phyloP scores from a whole-genome alignment of 768 basidiomycete genomes.

The Leucosporidium scottii region DNA sequence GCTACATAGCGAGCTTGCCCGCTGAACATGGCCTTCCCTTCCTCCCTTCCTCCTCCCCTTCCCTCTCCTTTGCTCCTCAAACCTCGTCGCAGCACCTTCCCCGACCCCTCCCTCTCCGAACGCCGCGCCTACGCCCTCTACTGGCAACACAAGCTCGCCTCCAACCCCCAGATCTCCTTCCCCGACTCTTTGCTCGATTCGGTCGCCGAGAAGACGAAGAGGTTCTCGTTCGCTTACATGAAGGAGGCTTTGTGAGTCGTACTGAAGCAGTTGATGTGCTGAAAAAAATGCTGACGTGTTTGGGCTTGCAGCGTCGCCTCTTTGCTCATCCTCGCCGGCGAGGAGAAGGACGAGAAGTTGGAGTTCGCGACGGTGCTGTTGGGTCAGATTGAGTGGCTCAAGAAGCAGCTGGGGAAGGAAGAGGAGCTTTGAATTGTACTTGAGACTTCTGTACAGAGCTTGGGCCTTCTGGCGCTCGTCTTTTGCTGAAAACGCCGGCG shows the following conservation, averaged over 20 bases:
- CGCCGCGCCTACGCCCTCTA: constrained; percentile 63
- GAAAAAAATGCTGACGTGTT: not conserved
- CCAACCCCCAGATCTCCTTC: constrained; percentile 59
- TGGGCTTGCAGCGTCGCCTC: not conserved
- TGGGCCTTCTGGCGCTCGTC: no score
- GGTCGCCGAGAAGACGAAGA: constrained; percentile 55
- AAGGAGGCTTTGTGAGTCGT: constrained; percentile 75
- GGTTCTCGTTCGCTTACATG: constrained; percentile 78
- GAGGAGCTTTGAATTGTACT: not conserved
- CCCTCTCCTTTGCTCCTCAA: constrained; percentile 8
- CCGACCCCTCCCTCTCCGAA: constrained; percentile 60
- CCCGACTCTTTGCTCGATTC: constrained; percentile 58
- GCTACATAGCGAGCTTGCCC: no score
- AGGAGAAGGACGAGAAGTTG: not conserved
- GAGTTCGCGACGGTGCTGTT: not conserved
- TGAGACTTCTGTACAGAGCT: no score
- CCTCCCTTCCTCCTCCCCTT: not conserved
- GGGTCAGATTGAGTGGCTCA: not conserved
- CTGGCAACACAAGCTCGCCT: constrained; percentile 69
- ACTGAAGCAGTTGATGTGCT: not conserved
- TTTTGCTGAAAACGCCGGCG: no score
- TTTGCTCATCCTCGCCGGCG: not conserved
- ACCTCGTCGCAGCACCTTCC: constrained; percentile 57
- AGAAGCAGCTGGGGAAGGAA: not conserved
- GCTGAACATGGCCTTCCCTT: not conserved